phyloP scores from a whole-genome alignment of 192 early-diverging fungal species.

The Glomus cerebriforme region DNA sequence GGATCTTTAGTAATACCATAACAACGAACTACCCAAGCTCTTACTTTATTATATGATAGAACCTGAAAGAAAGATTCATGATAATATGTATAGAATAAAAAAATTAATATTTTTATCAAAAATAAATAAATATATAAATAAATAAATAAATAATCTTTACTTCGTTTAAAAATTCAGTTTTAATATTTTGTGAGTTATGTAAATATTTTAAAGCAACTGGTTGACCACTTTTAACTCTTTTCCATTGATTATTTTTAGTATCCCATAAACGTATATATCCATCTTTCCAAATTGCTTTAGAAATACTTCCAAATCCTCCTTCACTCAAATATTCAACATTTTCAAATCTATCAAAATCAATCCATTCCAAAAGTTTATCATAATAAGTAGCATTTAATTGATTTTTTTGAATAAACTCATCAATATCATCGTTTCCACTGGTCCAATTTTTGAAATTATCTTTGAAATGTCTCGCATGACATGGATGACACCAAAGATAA shows the following conservation, averaged over 20 bases:
- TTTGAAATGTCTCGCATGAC: not conserved
- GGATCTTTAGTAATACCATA: conserved; percentile 42
- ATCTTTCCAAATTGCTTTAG: not conserved
- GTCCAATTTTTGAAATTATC: too few relatives aligned
- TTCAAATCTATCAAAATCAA: not conserved
- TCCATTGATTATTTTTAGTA: not conserved
- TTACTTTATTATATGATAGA: not conserved
- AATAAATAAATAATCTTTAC: too few relatives aligned
- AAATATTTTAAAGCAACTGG: not conserved
- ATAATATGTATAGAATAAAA: too few relatives aligned
- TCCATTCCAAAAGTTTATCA: not conserved
- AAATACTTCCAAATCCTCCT: conserved; percentile 8
- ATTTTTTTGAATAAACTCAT: too few relatives aligned
- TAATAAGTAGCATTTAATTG: not conserved
- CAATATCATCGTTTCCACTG: too few relatives aligned
- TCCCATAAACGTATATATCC: not conserved
- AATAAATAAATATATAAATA: not conserved
- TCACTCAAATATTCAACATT: not conserved
- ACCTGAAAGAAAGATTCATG: too few relatives aligned
- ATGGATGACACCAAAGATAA: not conserved
- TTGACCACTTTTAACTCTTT: not conserved
- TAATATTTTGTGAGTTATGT: too few relatives aligned
- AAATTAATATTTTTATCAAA: not conserved
- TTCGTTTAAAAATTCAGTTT: too few relatives aligned
- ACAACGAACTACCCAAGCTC: not conserved